Evolutionary conservation across 2,329 filamentous ascomycete genomes (phyloP), one percentile per base, ranked within the genome.

Genomic region (Macrophomina pseudophaseolina): DNA sequence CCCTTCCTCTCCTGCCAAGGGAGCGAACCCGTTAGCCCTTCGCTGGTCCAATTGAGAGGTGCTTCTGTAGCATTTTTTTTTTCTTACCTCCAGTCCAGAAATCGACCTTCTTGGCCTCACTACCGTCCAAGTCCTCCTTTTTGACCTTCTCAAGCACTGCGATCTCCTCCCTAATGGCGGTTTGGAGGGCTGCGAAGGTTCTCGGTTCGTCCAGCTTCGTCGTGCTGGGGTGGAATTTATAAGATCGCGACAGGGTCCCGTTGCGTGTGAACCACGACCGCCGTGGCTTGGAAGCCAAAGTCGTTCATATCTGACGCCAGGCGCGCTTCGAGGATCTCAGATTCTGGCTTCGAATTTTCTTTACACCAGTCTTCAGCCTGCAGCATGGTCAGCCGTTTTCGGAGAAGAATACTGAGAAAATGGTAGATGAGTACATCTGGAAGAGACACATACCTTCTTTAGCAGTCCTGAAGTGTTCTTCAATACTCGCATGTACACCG

Each of bases 251-350:
- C 23, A 23, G 23, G 23, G 23, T 23, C 23, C 23, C 23, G 23
- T 23, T 23, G 23, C 23, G 23, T 23, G 23, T 23, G 23, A 23
- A 23, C 23, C 23, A 23, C 23, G 23, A 23, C 23, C 23, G 23
- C 23, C 23, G 23, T 23, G 71, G 87, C 75, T 71, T 87, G 85
- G 75, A 78, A 85, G 67, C 76, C 67, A 56, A 87, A 73, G 3
- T 79, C 72, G n/a, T 73, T 68, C 85, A 87, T 87, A 74, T 86
- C 83, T 0, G 78, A 77, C 66, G 79, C 73, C 23, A 87, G 76
- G 3, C 77, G 76, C 23, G 78, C 75, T 6, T 78, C 73, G 51
- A 83, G 65, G 53, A 83, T 72, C 18, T 79, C 75, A 4, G 74
- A 68, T 3, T 78, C 71, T 14, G 78, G 70, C 44, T 79, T 76